These are phyloP conservation scores for Sordariomycetes sp. DNA, from an alignment of 2,329 filamentous ascomycete genomes.

Conservation along the genomic window DNA sequence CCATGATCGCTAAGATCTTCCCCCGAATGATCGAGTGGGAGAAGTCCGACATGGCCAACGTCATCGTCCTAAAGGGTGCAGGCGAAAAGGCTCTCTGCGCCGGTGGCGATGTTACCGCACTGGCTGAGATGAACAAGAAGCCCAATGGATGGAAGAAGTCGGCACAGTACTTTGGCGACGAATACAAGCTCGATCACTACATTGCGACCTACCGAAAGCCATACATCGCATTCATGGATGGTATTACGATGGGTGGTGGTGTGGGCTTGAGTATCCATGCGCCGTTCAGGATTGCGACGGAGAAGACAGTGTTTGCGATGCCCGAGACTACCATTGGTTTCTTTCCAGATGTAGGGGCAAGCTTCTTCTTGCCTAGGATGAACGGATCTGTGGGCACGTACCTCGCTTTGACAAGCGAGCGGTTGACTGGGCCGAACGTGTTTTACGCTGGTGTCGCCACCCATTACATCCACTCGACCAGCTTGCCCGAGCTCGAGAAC, in stretches of 20 bases:
- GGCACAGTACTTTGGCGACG: constrained; percentile 79
- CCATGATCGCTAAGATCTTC: constrained; percentile 92
- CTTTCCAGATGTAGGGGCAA: constrained; percentile 95
- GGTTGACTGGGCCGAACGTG: constrained; percentile 71
- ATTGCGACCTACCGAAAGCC: constrained; percentile 93
- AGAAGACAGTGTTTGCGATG: constrained; percentile 95
- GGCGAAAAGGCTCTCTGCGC: constrained; percentile 84
- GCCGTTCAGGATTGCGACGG: constrained; percentile 92
- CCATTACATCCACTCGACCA: constrained; percentile 90
- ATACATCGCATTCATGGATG: constrained; percentile 93
- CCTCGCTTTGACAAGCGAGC: constrained; percentile 82
- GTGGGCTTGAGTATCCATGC: constrained; percentile 92
- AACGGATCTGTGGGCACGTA: constrained; percentile 84
- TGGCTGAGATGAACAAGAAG: constrained; percentile 65
- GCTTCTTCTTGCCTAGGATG: constrained; percentile 89
- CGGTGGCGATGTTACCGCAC: constrained; percentile 77
- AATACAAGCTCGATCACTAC: constrained; percentile 93
- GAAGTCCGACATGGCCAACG: constrained; percentile 88
- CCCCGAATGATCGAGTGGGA: constrained; percentile 88
- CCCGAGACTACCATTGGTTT: constrained; percentile 97
- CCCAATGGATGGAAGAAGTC: constrained; percentile 64
- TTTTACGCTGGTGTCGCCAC: constrained; percentile 91
- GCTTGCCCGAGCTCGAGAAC: constrained; percentile 69
- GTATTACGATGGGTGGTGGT: constrained; percentile 96
- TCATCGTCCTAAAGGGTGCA: constrained; percentile 84